These are phyloP conservation scores for Globisporangium mamillatum DNA, from an alignment of 352 stramenopile genomes.

Conservation along the genomic window DNA sequence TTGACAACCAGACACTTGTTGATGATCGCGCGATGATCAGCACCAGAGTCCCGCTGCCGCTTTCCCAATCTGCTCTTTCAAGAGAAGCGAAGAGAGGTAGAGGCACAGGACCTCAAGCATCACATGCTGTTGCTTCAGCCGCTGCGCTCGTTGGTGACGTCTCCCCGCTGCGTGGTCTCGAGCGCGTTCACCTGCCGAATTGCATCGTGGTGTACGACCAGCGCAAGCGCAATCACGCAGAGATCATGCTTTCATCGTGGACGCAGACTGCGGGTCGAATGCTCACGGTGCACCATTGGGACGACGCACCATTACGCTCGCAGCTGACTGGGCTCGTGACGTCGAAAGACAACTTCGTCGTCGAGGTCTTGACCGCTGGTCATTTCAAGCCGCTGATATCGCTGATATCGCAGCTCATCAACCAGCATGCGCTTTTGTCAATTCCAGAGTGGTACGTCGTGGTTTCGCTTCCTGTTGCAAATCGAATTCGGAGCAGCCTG, in stretches of 20 bases:
- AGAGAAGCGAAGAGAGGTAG: background rate
- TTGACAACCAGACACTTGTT: constrained; percentile 3
- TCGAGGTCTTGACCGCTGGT: constrained; percentile 31
- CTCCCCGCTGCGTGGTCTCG: background rate
- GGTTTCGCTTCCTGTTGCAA: constrained; percentile 28
- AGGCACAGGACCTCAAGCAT: background rate
- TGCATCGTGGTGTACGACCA: constrained; percentile 13
- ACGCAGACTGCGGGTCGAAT: constrained; percentile 7
- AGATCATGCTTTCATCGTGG: constrained; percentile 10
- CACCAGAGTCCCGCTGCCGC: background rate
- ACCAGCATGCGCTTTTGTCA: constrained; percentile 45
- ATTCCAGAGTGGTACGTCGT: constrained; percentile 52
- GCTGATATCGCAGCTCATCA: constrained; percentile 49
- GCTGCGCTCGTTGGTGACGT: constrained; percentile 10
- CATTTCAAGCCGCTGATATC: constrained; percentile 32
- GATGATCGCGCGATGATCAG: constrained; percentile 1
- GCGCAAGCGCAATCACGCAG: background rate
- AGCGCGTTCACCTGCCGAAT: constrained; percentile 12
- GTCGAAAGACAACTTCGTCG: constrained; percentile 36
- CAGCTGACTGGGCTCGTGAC: constrained; percentile 24
- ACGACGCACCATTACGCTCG: constrained; percentile 11
- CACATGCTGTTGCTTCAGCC: background rate
- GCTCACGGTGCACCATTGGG: constrained; percentile 11
- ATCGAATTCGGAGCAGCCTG: constrained; percentile 28
- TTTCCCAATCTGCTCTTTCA: background rate